phyloP scores from a whole-genome alignment of 345 rosid species.

The Passiflora organensis region DNA sequence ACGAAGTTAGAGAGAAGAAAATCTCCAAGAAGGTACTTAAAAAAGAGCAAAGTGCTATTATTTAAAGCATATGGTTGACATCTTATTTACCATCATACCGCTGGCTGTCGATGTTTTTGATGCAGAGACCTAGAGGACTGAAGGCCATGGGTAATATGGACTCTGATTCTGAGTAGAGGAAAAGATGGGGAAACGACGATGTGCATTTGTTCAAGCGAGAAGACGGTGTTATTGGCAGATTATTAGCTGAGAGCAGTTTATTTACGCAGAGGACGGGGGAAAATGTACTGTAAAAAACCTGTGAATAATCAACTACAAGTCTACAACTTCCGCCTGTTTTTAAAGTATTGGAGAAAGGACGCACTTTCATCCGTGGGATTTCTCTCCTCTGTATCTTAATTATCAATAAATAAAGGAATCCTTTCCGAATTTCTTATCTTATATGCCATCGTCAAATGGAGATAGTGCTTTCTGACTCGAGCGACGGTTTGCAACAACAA shows the following conservation, averaged over 20 bases:
- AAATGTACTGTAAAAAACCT: neutral
- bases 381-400: too few species aligned
- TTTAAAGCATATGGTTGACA: neutral
- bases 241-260: too few species aligned
- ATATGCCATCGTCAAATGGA: too few species aligned
- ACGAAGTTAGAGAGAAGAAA: conserved; percentile 59
- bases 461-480: too few species aligned
- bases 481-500: too few species aligned
- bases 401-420: too few species aligned
- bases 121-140: conserved; percentile 57
- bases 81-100: neutral
- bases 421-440: too few species aligned
- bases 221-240: neutral
- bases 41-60: neutral
- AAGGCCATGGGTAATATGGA: conserved; percentile 56
- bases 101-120: neutral
- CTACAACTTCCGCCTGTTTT: neutral
- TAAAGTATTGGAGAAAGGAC: neutral
- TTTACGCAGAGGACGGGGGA: neutral
- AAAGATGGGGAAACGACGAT: neutral
- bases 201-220: neutral
- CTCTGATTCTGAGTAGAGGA: conserved; percentile 40
- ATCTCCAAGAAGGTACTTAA: conserved; percentile 44
- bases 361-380: too few species aligned
- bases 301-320: neutral